Conservation (phyloP, 2,329 filamentous ascomycete species). For the Coleophoma eucalyptorum region DNA sequence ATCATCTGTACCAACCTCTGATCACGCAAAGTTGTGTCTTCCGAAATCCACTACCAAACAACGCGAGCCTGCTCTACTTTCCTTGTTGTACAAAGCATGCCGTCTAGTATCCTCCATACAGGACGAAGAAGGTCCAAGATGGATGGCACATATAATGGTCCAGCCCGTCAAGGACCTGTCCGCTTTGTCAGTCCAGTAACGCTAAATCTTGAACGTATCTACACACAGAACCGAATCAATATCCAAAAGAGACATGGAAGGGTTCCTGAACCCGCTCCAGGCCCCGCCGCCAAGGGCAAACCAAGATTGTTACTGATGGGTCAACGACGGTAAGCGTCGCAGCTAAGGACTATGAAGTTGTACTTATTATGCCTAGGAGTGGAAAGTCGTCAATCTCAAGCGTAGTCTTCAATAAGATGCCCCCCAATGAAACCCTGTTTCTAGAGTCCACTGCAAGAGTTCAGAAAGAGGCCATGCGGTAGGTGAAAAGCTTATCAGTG, state of each 20-base stretch:
- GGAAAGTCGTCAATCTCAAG: slow-evolving; percentile 98
- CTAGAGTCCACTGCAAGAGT: slow-evolving; percentile 92
- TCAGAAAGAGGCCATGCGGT: slow-evolving; percentile 95
- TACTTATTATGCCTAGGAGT: slow-evolving; percentile 56
- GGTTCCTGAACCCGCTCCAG: slow-evolving; percentile 38
- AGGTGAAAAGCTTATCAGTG: slow-evolving; percentile 31
- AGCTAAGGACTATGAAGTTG: neutral
- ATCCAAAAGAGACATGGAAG: slow-evolving; percentile 44
- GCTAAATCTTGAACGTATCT: slow-evolving; percentile 61
- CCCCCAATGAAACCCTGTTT: slow-evolving; percentile 92
- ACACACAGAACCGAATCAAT: slow-evolving; percentile 55
- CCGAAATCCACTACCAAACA: neutral
- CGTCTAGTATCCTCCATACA: slow-evolving; percentile 17
- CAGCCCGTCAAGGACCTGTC: slow-evolving; percentile 28
- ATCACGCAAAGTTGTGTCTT: slow-evolving; percentile 18
- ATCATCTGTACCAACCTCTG: neutral
- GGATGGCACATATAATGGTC: slow-evolving; percentile 24
- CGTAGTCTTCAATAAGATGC: slow-evolving; percentile 98
- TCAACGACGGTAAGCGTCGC: slow-evolving; percentile 69
- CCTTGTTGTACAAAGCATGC: slow-evolving; percentile 13
- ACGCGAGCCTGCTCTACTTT: neutral
- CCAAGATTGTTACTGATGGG: slow-evolving; percentile 92
- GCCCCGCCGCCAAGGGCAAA: slow-evolving; percentile 56
- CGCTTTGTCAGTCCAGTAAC: slow-evolving; percentile 50
- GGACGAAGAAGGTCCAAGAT: slow-evolving; percentile 23